Percentiles rank a stretch among this genome's conserved stretches.
These are phyloP conservation scores for Polytrichum commune DNA, from an alignment of 225 moss, liverwort and hornwort species.

Conservation along the genomic window DNA sequence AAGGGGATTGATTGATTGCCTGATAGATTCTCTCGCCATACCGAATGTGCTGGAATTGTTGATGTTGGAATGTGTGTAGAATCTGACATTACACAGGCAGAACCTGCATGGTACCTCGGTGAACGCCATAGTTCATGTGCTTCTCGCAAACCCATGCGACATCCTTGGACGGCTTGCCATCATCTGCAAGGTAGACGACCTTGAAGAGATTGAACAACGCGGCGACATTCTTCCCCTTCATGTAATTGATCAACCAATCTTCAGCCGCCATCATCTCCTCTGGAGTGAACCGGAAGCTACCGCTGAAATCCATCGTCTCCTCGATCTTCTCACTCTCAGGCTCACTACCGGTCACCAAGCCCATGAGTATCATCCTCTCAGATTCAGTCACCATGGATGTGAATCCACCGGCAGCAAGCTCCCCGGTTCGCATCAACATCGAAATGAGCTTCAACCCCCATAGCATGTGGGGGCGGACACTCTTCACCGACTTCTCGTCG, in stretches of 20 bases:
- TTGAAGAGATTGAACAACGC: constrained; percentile 47
- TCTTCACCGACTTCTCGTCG: constrained; percentile 42
- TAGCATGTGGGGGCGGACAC: constrained; percentile 54
- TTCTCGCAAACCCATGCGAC: constrained; percentile 60
- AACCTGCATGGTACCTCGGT: constrained; percentile 32
- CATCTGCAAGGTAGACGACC: constrained; percentile 43
- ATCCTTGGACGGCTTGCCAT: constrained; percentile 40
- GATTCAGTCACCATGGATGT: constrained; percentile 34
- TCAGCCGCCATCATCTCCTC: constrained; percentile 64
- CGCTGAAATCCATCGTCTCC: constrained; percentile 37
- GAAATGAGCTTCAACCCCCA: constrained; percentile 55
- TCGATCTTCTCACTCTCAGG: not conserved
- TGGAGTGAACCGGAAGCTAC: constrained; percentile 34
- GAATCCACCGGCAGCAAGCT: constrained; percentile 46
- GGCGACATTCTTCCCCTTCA: constrained; percentile 52
- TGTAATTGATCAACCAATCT: constrained; percentile 54
- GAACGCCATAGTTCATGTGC: constrained; percentile 53
- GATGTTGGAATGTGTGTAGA: too few relatives aligned
- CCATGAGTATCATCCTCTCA: constrained; percentile 43
- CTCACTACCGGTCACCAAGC: constrained; percentile 21
- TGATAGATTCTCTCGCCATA: too few relatives aligned
- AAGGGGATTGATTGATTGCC: too few relatives aligned
- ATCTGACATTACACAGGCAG: too few relatives aligned
- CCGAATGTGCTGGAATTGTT: too few relatives aligned
- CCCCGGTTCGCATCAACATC: constrained; percentile 38